phyloP scores from a whole-genome alignment of 306 rosid species.

The Quillaja saponaria region DNA sequence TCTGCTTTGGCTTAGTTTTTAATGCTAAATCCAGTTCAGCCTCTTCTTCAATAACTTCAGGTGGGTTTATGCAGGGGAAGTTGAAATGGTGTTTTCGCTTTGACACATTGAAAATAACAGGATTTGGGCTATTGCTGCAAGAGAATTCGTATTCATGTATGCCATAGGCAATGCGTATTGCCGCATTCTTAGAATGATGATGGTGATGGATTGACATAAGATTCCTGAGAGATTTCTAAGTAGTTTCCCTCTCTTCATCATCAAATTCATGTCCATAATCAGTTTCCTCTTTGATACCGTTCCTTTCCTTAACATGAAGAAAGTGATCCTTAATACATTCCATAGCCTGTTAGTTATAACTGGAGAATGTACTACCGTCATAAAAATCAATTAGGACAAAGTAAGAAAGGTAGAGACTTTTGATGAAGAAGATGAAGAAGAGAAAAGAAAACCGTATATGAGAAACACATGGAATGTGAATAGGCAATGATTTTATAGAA shows the following conservation, averaged over 20 bases:
- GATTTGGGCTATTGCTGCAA: slow-evolving; percentile 51
- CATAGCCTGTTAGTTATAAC: slow-evolving; percentile 41
- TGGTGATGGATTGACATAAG: slow-evolving; percentile 41
- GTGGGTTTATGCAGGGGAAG: slow-evolving; percentile 53
- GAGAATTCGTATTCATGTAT: slow-evolving; percentile 54
- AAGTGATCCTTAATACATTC: slow-evolving; percentile 49
- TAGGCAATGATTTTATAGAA: slow-evolving; percentile 39
- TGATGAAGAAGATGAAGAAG: not conserved
- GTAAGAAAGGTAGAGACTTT: not conserved
- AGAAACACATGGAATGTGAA: slow-evolving; percentile 21
- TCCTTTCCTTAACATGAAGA: slow-evolving; percentile 55
- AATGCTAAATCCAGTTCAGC: not conserved
- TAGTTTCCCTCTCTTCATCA: slow-evolving; percentile 54
- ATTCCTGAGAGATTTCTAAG: slow-evolving; percentile 46
- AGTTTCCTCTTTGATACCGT: slow-evolving; percentile 52
- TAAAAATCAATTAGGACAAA: not conserved
- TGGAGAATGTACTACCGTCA: slow-evolving; percentile 35
- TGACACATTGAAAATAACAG: slow-evolving; percentile 44
- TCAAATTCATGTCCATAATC: slow-evolving; percentile 54
- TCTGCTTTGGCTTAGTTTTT: not conserved
- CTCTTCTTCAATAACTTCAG: slow-evolving; percentile 32
- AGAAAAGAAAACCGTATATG: slow-evolving; percentile 44
- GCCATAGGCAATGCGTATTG: slow-evolving; percentile 34
- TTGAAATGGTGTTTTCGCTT: slow-evolving; percentile 48
- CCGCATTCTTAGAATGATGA: slow-evolving; percentile 23